phyloP scores from a whole-genome alignment of 768 basidiomycete species.

The Phanerochaete carnosa region DNA sequence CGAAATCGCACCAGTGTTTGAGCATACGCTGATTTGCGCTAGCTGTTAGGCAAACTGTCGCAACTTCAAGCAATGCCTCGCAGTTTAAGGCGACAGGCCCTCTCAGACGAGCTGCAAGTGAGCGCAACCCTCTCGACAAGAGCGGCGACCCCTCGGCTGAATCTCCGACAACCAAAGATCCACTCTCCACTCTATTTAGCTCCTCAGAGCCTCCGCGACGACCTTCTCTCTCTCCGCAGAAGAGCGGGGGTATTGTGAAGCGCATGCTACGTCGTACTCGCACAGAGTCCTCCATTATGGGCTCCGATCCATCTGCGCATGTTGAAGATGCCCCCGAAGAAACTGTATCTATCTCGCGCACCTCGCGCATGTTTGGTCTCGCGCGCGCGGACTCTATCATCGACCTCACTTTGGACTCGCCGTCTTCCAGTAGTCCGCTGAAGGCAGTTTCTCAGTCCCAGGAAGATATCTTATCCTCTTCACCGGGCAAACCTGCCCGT shows the following conservation, averaged over 20 bases:
- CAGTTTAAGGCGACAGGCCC: background rate
- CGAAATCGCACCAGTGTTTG: background rate
- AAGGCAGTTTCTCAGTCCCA: slow-evolving; percentile 11
- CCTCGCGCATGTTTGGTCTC: slow-evolving; percentile 13
- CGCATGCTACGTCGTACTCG: slow-evolving; percentile 72
- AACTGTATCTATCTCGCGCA: slow-evolving; percentile 10
- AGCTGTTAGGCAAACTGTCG: background rate
- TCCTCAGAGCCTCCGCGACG: background rate
- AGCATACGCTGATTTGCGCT: background rate
- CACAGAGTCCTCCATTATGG: slow-evolving; percentile 53
- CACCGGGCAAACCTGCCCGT: slow-evolving; percentile 15
- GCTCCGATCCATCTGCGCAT: slow-evolving; percentile 19
- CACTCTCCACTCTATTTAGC: slow-evolving; percentile 40
- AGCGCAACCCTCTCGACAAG: slow-evolving; percentile 8
- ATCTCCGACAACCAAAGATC: background rate
- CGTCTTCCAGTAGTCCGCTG: slow-evolving; percentile 12
- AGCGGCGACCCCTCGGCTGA: background rate
- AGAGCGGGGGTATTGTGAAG: slow-evolving; percentile 42
- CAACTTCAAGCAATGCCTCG: background rate
- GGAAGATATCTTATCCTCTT: slow-evolving; percentile 20
- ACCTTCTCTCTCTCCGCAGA: background rate
- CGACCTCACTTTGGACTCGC: slow-evolving; percentile 16
- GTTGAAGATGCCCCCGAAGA: slow-evolving; percentile 11
- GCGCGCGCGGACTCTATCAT: slow-evolving; percentile 18
- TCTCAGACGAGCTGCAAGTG: background rate